Percentiles rank a stretch among this genome's conserved stretches.
These are phyloP conservation scores for Pontederia crassipes DNA, from an alignment of 176 grass and related monocot genomes.

Conservation along the genomic window DNA sequence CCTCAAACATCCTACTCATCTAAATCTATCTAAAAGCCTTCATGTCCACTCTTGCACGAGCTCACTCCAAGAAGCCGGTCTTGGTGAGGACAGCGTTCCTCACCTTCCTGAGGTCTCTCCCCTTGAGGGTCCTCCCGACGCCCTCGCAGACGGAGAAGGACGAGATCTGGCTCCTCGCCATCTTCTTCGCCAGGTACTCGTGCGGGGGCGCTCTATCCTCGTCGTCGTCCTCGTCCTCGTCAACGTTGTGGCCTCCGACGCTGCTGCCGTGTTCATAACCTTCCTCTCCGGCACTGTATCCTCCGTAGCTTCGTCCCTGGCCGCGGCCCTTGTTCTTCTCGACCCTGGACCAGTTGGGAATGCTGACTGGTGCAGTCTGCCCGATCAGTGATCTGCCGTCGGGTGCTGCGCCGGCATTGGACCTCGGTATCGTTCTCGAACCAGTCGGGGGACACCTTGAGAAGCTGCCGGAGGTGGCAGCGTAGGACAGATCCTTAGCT, in stretches of 20 bases:
- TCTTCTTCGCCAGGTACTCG: conserved; percentile 37
- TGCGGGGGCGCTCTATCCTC: conserved; percentile 27
- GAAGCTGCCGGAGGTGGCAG: background rate
- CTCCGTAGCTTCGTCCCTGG: too few species aligned
- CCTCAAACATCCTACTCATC: too few species aligned
- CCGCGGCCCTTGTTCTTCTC: conserved; percentile 9
- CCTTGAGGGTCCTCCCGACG: conserved; percentile 42
- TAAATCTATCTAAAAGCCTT: too few species aligned
- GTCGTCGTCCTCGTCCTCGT: conserved; percentile 18
- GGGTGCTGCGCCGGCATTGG: background rate
- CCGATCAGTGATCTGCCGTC: background rate
- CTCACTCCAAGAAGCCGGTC: conserved; percentile 36
- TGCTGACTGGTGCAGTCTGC: conserved; percentile 28
- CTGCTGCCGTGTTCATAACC: background rate
- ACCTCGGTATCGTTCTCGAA: conserved; percentile 19
- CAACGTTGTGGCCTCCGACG: too few species aligned
- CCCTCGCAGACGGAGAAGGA: conserved; percentile 42
- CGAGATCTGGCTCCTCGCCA: conserved; percentile 31
- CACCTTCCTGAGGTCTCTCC: conserved; percentile 41
- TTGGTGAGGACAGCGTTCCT: conserved; percentile 39
- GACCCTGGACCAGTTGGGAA: conserved; percentile 41
- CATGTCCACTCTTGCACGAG: too few species aligned
- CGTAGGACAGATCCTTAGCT: conserved; percentile 8
- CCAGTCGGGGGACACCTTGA: conserved; percentile 6
- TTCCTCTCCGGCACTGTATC: too few species aligned